Evolutionary conservation across 768 basidiomycete species (phyloP).

Genomic region (Suillus lakei): DNA sequence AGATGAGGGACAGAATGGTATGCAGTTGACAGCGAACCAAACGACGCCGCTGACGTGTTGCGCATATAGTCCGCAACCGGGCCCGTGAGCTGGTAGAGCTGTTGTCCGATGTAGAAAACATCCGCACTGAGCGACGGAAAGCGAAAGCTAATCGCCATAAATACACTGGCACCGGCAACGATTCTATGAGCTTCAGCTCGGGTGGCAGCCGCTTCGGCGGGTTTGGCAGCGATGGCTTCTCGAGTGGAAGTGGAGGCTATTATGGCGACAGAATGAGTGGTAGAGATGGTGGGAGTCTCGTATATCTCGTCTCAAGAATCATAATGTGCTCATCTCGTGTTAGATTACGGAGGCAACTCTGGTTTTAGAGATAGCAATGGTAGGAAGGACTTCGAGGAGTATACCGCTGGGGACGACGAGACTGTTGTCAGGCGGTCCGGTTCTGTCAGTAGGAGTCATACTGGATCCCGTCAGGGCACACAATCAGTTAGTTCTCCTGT

Average conservation of each 20-base stretch:
- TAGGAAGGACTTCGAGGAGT: constrained; percentile 82
- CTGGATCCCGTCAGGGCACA: constrained; percentile 45
- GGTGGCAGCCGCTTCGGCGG: constrained; percentile 69
- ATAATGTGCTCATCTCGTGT: constrained; percentile 21
- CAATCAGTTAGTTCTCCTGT: constrained; percentile 19
- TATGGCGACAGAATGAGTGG: constrained; percentile 49
- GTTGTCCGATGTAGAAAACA: constrained; percentile 88
- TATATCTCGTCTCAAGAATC: constrained; percentile 12
- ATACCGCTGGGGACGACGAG: constrained; percentile 97
- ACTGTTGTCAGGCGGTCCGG: constrained; percentile 43
- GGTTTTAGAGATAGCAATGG: constrained; percentile 64
- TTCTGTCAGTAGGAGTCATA: constrained; percentile 40
- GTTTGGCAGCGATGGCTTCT: constrained; percentile 62
- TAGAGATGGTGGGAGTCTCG: constrained; percentile 41
- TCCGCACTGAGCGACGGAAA: constrained; percentile 87
- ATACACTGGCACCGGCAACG: constrained; percentile 87
- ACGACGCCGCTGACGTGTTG: constrained; percentile 3
- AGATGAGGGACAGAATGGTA: constrained; percentile 97
- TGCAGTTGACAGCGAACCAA: constrained; percentile 12
- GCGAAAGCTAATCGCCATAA: constrained; percentile 92
- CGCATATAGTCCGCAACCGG: constrained; percentile 83
- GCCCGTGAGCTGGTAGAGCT: constrained; percentile 92
- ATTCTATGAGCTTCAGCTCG: constrained; percentile 67
- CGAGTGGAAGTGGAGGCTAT: constrained; percentile 39
- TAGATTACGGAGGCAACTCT: constrained; percentile 48